These are phyloP conservation scores for Russula sp. DNA, from an alignment of 768 basidiomycete species.

Conservation along the genomic window DNA sequence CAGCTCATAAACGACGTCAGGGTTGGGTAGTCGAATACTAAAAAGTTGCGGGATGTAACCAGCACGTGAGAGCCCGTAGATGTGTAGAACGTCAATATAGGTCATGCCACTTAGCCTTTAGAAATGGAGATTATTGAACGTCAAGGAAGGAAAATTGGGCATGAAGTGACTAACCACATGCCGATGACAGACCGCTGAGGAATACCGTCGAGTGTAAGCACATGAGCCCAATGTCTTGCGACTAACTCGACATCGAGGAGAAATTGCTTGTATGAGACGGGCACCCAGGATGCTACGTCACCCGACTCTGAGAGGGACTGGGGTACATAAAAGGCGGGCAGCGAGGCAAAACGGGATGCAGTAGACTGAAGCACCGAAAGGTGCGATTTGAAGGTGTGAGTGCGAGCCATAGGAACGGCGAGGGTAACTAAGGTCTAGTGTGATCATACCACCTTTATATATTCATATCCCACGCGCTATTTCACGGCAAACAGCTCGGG, in stretches of 20 bases:
- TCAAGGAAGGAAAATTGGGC: not conserved
- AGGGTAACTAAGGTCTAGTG: conserved; percentile 1
- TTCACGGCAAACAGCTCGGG: conserved; percentile 18
- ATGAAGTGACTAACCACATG: conserved; percentile 47
- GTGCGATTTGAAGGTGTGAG: conserved; percentile 35
- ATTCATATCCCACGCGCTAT: conserved; percentile 10
- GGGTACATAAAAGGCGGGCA: conserved; percentile 57
- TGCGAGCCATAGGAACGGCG: conserved; percentile 11
- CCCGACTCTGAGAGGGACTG: conserved; percentile 36
- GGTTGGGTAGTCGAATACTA: conserved; percentile 69
- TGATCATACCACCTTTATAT: conserved; percentile 18
- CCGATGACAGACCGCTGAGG: conserved; percentile 55
- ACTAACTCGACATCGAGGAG: conserved; percentile 54
- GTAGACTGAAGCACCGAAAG: conserved; percentile 56
- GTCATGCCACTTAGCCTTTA: conserved; percentile 66
- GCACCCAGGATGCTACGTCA: conserved; percentile 45
- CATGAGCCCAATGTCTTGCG: conserved; percentile 55
- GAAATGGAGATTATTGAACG: conserved; percentile 4
- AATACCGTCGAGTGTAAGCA: conserved; percentile 42
- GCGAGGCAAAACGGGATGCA: conserved; percentile 40
- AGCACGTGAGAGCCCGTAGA: conserved; percentile 68
- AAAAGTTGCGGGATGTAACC: conserved; percentile 75
- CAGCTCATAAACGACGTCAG: conserved; percentile 62
- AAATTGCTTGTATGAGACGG: conserved; percentile 61
- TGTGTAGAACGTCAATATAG: conserved; percentile 62